phyloP scores from a whole-genome alignment of 1,284 basidiomycete genomes.

The Ceratobasidium sp. region DNA sequence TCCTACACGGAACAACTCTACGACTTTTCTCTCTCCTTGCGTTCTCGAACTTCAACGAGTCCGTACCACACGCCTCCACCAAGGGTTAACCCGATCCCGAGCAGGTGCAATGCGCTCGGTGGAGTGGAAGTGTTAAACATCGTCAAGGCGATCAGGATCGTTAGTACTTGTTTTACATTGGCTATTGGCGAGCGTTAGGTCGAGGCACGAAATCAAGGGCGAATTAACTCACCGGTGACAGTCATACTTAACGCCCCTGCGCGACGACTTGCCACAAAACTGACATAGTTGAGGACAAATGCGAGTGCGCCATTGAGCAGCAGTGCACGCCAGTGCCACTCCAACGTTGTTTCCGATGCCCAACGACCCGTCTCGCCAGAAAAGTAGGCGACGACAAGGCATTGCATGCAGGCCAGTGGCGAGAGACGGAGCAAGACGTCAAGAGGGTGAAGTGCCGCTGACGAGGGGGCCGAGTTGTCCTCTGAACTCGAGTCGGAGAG shows the following conservation, averaged over 20 bases:
- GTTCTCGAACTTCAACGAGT: slow-evolving; percentile 69
- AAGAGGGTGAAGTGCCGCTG: slow-evolving; percentile 73
- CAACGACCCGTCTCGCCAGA: slow-evolving; percentile 80
- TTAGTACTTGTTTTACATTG: slow-evolving; percentile 94
- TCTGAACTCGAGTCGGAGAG: background rate
- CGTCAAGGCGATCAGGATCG: slow-evolving; percentile 81
- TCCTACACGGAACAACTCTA: background rate
- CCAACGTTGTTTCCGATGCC: slow-evolving; percentile 56
- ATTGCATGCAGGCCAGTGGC: slow-evolving; percentile 87
- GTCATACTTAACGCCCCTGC: slow-evolving; percentile 87
- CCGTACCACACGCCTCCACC: slow-evolving; percentile 86
- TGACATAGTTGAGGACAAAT: slow-evolving; percentile 89
- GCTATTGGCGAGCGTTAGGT: slow-evolving; percentile 53
- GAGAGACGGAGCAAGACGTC: slow-evolving; percentile 85
- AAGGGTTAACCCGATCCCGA: slow-evolving; percentile 83
- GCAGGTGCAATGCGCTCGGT: slow-evolving; percentile 62
- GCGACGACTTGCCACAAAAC: slow-evolving; percentile 89
- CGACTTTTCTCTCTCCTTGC: background rate
- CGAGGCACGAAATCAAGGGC: background rate
- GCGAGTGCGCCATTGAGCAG: slow-evolving; percentile 83
- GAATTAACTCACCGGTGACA: slow-evolving; percentile 71
- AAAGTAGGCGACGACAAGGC: slow-evolving; percentile 73
- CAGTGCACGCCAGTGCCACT: slow-evolving; percentile 52
- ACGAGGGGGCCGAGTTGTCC: background rate
- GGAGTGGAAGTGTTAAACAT: slow-evolving; percentile 86